Evolutionary conservation across 768 basidiomycete species (phyloP), one percentile per base, ranked within the genome.

Genomic region (Mycena polygramma): DNA sequence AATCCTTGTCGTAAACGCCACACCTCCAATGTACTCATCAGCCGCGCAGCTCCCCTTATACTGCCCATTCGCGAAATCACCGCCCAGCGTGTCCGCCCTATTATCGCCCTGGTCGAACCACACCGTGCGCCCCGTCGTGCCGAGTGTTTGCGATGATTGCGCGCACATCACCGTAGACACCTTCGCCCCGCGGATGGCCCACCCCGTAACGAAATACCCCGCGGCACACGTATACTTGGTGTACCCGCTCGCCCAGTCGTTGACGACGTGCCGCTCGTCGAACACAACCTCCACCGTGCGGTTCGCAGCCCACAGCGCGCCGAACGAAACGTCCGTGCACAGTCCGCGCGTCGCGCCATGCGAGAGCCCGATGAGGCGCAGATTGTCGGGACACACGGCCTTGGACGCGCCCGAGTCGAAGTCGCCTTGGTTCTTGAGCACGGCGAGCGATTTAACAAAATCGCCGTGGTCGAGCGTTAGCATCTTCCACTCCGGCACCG

Each of bases 81-180:
- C 72, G 1, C 73, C 73, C 17, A 60, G 37, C 19, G 7, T 14
- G 35, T 74, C 63, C 41, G 57, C 63, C 15, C 69, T 57, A 26
- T 68, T 66, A 39, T 74, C 73, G 36, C 54, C 48, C 55, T 71
- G 62, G 57, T 74, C 58, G 24, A 74, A 74, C 73, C 73, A 74
- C 39, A 74, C 73, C 36, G 73, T 74, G 49, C 68, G 68, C 30
- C 72, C 55, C 8, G 11, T 67, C 43, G 69, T 68, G 8, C 70
- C 67, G 7, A 74, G 64, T 4, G 66, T 20, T 37, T 19, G 17
- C 19, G 58, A 19, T 20, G 73, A 69, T 2, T 66, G 19, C 8
- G 57, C 61, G 20, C 73, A 74, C 46, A 74, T 41, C 6, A 74
- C 57, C 3, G 69, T 68, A 9, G 73, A 74, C 8, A 68, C 35